Evolutionary conservation across 192 early-diverging fungal species (phyloP).

Genomic region (Coemansia biformis): DNA sequence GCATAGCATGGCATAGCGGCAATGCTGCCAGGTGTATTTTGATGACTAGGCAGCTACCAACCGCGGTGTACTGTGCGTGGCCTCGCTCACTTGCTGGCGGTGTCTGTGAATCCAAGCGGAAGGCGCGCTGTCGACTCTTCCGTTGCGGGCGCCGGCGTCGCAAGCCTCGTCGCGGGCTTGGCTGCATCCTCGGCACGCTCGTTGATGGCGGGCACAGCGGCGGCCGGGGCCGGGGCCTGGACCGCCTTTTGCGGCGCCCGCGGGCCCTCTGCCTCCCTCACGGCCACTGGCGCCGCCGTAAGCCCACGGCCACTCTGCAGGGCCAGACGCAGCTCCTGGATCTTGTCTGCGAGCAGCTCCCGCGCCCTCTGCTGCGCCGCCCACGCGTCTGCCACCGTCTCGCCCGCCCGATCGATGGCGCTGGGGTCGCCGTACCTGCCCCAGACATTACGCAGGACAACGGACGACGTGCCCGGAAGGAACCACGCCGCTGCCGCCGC

Average conservation of each 20-base stretch:
- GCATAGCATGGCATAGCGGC: too few relatives aligned
- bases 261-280: neutral
- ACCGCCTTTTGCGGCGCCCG: neutral
- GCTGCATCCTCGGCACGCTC: neutral
- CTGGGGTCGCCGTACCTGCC: constrained; percentile 40
- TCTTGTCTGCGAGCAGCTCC: neutral
- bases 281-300: neutral
- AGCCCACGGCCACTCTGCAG: constrained; percentile 34
- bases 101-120: constrained; percentile 30
- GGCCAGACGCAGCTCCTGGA: constrained; percentile 34
- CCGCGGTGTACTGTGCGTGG: too few relatives aligned
- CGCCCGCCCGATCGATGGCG: constrained; percentile 14
- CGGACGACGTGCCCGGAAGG: constrained; percentile 42
- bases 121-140: constrained; percentile 11
- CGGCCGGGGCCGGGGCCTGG: neutral
- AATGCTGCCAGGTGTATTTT: too few relatives aligned
- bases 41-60: too few relatives aligned
- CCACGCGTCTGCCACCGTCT: neutral
- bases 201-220: constrained; percentile 4
- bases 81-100: too few relatives aligned
- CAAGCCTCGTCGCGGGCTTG: too few relatives aligned
- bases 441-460: constrained; percentile 42
- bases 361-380: neutral
- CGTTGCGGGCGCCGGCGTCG: too few relatives aligned
- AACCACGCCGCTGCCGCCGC: constrained; percentile 21